Evolutionary conservation across 305 asterid genomes (phyloP).

Genomic region (Ajuga reptans): DNA sequence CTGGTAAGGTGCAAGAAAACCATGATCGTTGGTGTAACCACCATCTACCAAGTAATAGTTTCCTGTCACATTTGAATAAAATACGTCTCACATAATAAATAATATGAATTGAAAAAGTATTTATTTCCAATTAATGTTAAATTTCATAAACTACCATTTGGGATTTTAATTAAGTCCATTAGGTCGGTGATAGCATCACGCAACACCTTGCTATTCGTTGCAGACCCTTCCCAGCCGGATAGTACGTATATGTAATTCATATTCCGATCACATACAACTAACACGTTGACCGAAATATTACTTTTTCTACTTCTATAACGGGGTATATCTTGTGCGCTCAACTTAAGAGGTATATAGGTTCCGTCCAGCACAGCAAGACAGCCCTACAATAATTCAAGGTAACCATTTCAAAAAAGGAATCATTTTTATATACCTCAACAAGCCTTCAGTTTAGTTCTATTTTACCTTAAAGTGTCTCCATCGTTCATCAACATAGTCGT

Average conservation of each 20-base stretch:
- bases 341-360: not conserved
- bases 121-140: too few species aligned
- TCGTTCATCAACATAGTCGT: too few species aligned
- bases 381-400: too few species aligned
- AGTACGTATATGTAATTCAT: not conserved
- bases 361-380: not conserved
- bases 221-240: slow-evolving; percentile 11
- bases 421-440: too few species aligned
- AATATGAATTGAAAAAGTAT: too few species aligned
- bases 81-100: too few species aligned
- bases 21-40: not conserved
- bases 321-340: not conserved
- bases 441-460: too few species aligned
- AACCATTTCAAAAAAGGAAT: too few species aligned
- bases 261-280: not conserved
- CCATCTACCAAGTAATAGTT: not conserved
- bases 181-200: not conserved
- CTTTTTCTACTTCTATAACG: not conserved
- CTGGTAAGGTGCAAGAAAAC: not conserved
- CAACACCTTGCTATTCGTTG: not conserved
- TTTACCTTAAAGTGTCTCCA: too few species aligned
- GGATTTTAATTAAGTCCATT: not conserved
- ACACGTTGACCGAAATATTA: not conserved
- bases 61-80: not conserved
- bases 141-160: not conserved